These are phyloP conservation scores for Erigeron canadensis DNA, from an alignment of 129 eudicot species.

Conservation along the genomic window DNA sequence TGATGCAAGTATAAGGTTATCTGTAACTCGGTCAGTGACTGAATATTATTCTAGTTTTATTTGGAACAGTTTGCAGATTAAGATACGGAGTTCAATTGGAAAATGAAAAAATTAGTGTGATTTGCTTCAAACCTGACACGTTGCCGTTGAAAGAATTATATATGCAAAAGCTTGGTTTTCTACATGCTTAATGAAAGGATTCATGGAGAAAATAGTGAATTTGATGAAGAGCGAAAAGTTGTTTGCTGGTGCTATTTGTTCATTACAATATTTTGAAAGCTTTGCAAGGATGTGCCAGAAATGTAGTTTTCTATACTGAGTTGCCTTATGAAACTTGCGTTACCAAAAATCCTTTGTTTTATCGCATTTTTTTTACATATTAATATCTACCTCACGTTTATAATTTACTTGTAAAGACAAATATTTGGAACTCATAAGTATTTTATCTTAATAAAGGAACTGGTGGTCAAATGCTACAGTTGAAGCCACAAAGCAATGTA, in stretches of 20 bases:
- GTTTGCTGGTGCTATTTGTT: slow-evolving; percentile 7
- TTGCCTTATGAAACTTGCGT: slow-evolving; percentile 76
- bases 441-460: slow-evolving; percentile 50
- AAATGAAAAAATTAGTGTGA: too few species aligned
- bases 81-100: too few species aligned
- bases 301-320: slow-evolving; percentile 55
- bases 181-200: too few species aligned
- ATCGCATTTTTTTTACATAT: not conserved
- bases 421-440: not conserved
- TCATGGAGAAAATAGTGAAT: too few species aligned
- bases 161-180: too few species aligned
- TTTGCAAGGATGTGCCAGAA: slow-evolving; percentile 85
- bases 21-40: too few species aligned
- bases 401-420: slow-evolving; percentile 9
- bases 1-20: too few species aligned
- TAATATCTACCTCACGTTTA: not conserved
- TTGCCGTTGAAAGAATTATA: too few species aligned
- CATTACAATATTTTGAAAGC: slow-evolving; percentile 67
- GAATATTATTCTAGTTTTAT: too few species aligned
- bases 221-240: not conserved
- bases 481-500: too few species aligned
- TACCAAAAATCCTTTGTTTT: slow-evolving; percentile 26
- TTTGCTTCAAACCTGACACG: too few species aligned
- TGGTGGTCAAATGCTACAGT: slow-evolving; percentile 44
- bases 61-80: too few species aligned